A percentile compares a stretch with the other conserved stretches of the same genome.
These are phyloP conservation scores for Parietaria judaica DNA, from an alignment of 306 rosid species.

Conservation along the genomic window DNA sequence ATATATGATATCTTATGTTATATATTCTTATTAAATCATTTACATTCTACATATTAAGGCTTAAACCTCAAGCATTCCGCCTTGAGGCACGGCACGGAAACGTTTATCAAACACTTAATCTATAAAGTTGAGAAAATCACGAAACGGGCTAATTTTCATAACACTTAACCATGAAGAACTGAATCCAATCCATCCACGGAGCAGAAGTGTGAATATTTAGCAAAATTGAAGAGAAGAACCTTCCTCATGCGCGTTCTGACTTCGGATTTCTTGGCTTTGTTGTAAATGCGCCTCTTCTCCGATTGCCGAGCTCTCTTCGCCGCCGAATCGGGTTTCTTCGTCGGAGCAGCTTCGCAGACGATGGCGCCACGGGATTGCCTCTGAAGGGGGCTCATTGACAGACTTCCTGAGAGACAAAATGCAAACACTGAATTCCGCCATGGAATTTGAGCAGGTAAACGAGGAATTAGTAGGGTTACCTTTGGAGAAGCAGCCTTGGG, in stretches of 20 bases:
- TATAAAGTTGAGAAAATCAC: no score
- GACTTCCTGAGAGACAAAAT: slow-evolving; percentile 37
- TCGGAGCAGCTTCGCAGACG: slow-evolving; percentile 68
- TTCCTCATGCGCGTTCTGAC: slow-evolving; percentile 73
- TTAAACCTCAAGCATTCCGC: no score
- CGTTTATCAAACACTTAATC: no score
- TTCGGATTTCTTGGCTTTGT: slow-evolving; percentile 77
- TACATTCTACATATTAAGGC: no score
- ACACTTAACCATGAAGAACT: no score
- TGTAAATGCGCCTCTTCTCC: slow-evolving; percentile 73
- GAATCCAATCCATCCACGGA: no score
- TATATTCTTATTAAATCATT: no score
- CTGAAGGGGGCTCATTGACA: slow-evolving; percentile 30
- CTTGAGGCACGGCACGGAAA: no score
- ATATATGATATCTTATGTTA: no score
- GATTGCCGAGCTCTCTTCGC: slow-evolving; percentile 79
- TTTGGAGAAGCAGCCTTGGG: slow-evolving; percentile 37
- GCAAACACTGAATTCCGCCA: background rate
- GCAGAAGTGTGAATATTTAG: no score
- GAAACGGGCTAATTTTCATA: no score
- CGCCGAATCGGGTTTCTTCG: slow-evolving; percentile 68
- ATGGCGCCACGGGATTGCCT: slow-evolving; percentile 37
- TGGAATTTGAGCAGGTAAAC: background rate
- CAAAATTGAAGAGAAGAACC: slow-evolving; percentile 25
- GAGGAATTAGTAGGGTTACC: slow-evolving; percentile 36